These are phyloP conservation scores for Gilbertella persicaria DNA, from an alignment of 371 early-diverging fungal genomes.

Conservation along the genomic window DNA sequence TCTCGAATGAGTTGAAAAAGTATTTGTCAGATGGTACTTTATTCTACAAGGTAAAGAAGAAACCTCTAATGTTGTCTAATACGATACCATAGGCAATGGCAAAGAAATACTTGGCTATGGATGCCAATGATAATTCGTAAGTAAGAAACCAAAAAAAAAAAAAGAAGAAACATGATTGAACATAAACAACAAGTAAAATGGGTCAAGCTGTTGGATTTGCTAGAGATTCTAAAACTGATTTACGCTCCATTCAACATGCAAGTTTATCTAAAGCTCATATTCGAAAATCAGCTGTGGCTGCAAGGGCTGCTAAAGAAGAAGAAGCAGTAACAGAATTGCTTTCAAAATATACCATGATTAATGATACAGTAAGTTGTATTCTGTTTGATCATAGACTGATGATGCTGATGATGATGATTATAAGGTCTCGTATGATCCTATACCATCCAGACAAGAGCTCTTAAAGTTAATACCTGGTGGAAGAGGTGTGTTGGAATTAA, in stretches of 20 bases:
- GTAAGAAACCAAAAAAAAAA: slow-evolving; percentile 9
- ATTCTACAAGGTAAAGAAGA: slow-evolving; percentile 47
- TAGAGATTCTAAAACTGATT: slow-evolving; percentile 53
- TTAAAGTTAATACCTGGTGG: slow-evolving; percentile 62
- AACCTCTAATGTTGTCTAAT: background rate
- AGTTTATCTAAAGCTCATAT: slow-evolving; percentile 48
- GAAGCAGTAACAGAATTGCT: slow-evolving; percentile 50
- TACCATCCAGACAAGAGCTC: slow-evolving; percentile 55
- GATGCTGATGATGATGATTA: too few relatives aligned
- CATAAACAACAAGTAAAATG: slow-evolving; percentile 41
- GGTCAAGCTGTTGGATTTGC: slow-evolving; percentile 67
- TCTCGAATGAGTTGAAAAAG: slow-evolving; percentile 56
- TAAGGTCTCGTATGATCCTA: slow-evolving; percentile 53
- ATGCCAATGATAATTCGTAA: slow-evolving; percentile 66
- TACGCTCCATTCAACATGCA: slow-evolving; percentile 52
- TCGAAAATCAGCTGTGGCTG: slow-evolving; percentile 46
- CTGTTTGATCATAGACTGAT: too few relatives aligned
- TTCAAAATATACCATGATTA: slow-evolving; percentile 51
- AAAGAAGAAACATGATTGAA: background rate
- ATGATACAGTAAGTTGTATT: slow-evolving; percentile 51
- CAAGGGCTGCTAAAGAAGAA: slow-evolving; percentile 56
- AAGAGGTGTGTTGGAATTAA: slow-evolving; percentile 52
- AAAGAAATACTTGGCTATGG: slow-evolving; percentile 60
- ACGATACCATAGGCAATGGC: slow-evolving; percentile 60
- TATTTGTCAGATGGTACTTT: slow-evolving; percentile 59